phyloP scores from a whole-genome alignment of 176 grass and related monocot genomes.

The Bonia amplexicaulis region DNA sequence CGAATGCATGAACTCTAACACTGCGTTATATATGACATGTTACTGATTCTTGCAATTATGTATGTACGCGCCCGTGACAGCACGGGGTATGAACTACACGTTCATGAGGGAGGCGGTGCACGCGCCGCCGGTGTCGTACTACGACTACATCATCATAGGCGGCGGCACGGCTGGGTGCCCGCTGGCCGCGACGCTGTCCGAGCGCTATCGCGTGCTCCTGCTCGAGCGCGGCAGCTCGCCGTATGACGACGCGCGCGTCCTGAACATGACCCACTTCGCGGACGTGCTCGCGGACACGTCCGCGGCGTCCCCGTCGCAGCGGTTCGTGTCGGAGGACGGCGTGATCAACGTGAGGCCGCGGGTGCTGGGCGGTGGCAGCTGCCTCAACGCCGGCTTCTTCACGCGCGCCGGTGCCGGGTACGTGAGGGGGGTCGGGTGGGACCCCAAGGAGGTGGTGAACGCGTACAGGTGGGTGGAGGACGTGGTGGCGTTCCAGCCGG shows the following conservation, averaged over 20 bases:
- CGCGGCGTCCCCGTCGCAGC: slow-evolving; percentile 56
- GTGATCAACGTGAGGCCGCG: slow-evolving; percentile 72
- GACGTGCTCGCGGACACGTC: slow-evolving; percentile 66
- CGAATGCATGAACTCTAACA: background rate
- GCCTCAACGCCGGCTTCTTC: slow-evolving; percentile 92
- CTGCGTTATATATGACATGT: background rate
- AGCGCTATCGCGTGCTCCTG: slow-evolving; percentile 48
- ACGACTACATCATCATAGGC: slow-evolving; percentile 88
- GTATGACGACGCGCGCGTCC: slow-evolving; percentile 67
- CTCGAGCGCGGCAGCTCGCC: slow-evolving; percentile 83
- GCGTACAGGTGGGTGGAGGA: slow-evolving; percentile 77
- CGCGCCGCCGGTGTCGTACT: slow-evolving; percentile 38
- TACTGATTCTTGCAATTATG: background rate
- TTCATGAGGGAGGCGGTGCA: slow-evolving; percentile 70
- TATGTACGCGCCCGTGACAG: background rate
- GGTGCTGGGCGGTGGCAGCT: slow-evolving; percentile 83
- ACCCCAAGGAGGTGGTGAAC: slow-evolving; percentile 34
- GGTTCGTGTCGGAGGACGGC: slow-evolving; percentile 81
- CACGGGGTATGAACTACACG: slow-evolving; percentile 37
- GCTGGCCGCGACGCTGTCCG: slow-evolving; percentile 72
- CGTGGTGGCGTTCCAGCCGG: slow-evolving; percentile 49
- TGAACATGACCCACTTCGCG: slow-evolving; percentile 47
- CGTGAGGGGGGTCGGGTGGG: slow-evolving; percentile 42
- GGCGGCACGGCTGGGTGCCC: slow-evolving; percentile 85
- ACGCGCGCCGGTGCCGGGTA: slow-evolving; percentile 55